Conservation (phyloP, 768 basidiomycete genomes). For the Leccinum fibrillosum region DNA sequence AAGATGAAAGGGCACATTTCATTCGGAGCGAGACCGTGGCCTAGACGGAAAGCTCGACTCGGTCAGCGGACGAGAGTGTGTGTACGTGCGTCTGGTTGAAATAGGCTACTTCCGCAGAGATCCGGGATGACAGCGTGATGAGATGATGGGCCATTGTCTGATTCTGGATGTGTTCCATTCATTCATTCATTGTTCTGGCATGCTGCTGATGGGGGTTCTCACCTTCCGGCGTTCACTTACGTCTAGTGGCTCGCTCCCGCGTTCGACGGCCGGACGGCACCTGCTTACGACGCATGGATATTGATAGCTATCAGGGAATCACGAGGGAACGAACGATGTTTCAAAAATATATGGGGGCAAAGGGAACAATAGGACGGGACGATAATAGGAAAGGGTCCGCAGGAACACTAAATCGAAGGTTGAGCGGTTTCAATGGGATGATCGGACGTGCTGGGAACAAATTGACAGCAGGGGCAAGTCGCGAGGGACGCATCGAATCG, state of each 20-base stretch:
- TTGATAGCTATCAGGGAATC: conserved; percentile 22
- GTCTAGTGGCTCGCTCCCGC: conserved; percentile 33
- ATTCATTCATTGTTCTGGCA: conserved; percentile 26
- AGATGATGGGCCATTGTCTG: conserved; percentile 12
- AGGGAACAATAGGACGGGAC: conserved; percentile 4
- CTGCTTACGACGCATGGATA: conserved; percentile 14
- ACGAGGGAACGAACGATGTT: conserved; percentile 10
- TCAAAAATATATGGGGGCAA: conserved; percentile 9
- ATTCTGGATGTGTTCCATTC: conserved; percentile 15
- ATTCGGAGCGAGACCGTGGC: conserved; percentile 12
- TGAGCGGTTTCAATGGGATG: conserved; percentile 23
- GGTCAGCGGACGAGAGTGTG: not conserved
- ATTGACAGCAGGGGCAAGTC: conserved; percentile 7
- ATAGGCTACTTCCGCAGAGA: not conserved
- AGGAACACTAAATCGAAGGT: conserved; percentile 27
- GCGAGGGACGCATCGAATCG: conserved; percentile 9
- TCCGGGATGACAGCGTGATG: conserved; percentile 6
- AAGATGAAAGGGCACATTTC: conserved; percentile 21
- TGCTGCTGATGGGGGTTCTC: conserved; percentile 24
- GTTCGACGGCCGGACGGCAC: conserved; percentile 17
- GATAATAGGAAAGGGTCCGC: conserved; percentile 18
- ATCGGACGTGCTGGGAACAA: conserved; percentile 16
- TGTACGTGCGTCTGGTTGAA: not conserved
- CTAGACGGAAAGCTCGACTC: conserved; percentile 3
- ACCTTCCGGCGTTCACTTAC: conserved; percentile 29